Evolutionary conservation across 208 protist species (phyloP).

Genomic region (Trypanosoma scelopori): DNA sequence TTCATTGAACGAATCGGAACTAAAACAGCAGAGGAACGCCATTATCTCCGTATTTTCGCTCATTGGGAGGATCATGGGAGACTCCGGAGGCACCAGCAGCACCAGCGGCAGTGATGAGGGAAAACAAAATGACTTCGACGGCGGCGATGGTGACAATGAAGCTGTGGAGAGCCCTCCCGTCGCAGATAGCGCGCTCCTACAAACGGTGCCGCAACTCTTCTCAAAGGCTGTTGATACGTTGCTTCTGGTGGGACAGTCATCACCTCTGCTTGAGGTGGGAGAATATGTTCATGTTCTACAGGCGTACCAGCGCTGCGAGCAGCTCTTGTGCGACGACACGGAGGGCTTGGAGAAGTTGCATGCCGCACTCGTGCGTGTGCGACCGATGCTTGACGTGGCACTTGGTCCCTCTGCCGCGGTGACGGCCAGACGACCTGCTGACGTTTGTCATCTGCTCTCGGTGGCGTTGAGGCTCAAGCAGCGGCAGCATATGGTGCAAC

Average conservation of each 20-base stretch:
- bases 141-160: background rate
- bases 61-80: conserved; percentile 40
- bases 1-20: conserved; percentile 11
- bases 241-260: background rate
- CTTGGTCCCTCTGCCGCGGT: conserved; percentile 17
- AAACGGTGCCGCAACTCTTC: conserved; percentile 14
- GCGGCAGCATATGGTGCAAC: conserved; percentile 1
- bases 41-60: conserved; percentile 67
- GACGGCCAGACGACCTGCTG: conserved; percentile 14
- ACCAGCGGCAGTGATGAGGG: conserved; percentile 5
- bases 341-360: conserved; percentile 3
- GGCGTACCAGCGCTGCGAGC: conserved; percentile 24
- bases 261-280: conserved; percentile 22
- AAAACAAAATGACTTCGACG: background rate
- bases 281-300: conserved; percentile 25
- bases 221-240: conserved; percentile 14
- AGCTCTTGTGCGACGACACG: background rate
- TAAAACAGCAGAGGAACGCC: conserved; percentile 42
- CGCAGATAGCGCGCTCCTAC: background rate
- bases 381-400: conserved; percentile 23
- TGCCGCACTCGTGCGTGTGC: conserved; percentile 3
- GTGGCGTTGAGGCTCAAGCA: conserved; percentile 31
- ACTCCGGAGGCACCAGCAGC: background rate
- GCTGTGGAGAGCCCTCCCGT: background rate
- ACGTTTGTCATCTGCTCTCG: conserved; percentile 34